Evolutionary conservation across 345 rosid genomes (phyloP).

Genomic region (Aethionema arabicum): DNA sequence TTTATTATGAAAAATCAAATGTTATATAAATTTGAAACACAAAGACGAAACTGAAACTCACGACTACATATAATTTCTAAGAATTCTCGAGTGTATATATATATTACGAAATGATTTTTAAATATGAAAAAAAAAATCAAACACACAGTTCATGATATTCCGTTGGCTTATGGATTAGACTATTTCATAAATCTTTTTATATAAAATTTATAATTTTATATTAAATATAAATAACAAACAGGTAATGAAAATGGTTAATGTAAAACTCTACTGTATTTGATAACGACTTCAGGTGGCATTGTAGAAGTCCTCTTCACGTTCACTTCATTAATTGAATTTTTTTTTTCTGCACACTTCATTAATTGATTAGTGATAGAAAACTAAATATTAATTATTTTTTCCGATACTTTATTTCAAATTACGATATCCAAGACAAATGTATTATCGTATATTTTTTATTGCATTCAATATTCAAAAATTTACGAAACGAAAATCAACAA

Average conservation of each 20-base stretch:
- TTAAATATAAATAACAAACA: background rate
- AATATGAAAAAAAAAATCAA: background rate
- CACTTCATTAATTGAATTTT: conserved; percentile 29
- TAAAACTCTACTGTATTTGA: conserved; percentile 32
- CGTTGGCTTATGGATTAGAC: conserved; percentile 27
- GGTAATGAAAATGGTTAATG: conserved; percentile 27
- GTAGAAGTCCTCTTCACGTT: conserved; percentile 37
- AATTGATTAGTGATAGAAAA: too few species aligned
- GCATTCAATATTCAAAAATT: too few species aligned
- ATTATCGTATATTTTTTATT: too few species aligned
- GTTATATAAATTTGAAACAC: too few species aligned
- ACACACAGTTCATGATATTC: conserved; percentile 27
- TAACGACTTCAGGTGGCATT: conserved; percentile 24
- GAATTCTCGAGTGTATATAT: too few species aligned
- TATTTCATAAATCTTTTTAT: conserved; percentile 13
- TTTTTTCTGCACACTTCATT: conserved; percentile 22
- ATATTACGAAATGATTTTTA: background rate
- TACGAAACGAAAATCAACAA: too few species aligned
- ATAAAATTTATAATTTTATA: background rate
- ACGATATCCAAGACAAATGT: too few species aligned
- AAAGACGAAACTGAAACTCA: too few species aligned
- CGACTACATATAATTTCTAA: too few species aligned
- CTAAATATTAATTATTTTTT: too few species aligned
- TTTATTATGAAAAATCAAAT: too few species aligned
- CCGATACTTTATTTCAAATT: too few species aligned